Percentiles rank a stretch among this genome's conserved stretches.
phyloP scores from a whole-genome alignment of 805 yeast species.

The Saitoella complicata region DNA sequence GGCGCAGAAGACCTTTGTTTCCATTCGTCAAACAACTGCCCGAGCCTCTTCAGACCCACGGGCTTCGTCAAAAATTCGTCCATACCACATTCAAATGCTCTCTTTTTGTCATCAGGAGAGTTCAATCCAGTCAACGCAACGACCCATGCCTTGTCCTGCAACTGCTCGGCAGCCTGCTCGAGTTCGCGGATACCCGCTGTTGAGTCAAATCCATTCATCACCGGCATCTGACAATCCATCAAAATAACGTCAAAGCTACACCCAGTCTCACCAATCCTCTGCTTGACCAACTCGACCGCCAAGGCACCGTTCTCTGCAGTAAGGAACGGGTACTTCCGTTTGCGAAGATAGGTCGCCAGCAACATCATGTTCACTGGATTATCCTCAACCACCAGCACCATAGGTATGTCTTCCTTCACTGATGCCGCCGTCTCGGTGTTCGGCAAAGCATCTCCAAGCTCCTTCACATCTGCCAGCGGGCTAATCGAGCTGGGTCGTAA shows the following conservation, averaged over 20 bases:
- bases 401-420: not conserved
- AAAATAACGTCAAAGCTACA: slow-evolving; percentile 8
- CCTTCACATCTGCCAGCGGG: no score
- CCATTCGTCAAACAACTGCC: no score
- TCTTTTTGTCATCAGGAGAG: not conserved
- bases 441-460: no score
- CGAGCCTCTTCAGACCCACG: slow-evolving; percentile 15
- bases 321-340: not conserved
- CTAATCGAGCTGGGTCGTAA: no score
- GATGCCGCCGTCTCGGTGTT: no score
- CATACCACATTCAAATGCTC: not conserved
- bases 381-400: not conserved
- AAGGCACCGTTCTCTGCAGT: not conserved
- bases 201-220: slow-evolving; percentile 12
- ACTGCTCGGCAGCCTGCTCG: not conserved
- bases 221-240: slow-evolving; percentile 15
- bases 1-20: no score
- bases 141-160: not conserved
- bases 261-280: not conserved
- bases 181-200: not conserved
- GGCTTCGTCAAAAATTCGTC: not conserved
- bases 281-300: not conserved
- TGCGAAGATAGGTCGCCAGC: not conserved
- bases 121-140: not conserved
- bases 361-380: not conserved